A percentile compares a stretch with the other conserved stretches of the same genome.
phyloP scores from a whole-genome alignment of 345 rosid genomes.

The Eucalyptus sp. region DNA sequence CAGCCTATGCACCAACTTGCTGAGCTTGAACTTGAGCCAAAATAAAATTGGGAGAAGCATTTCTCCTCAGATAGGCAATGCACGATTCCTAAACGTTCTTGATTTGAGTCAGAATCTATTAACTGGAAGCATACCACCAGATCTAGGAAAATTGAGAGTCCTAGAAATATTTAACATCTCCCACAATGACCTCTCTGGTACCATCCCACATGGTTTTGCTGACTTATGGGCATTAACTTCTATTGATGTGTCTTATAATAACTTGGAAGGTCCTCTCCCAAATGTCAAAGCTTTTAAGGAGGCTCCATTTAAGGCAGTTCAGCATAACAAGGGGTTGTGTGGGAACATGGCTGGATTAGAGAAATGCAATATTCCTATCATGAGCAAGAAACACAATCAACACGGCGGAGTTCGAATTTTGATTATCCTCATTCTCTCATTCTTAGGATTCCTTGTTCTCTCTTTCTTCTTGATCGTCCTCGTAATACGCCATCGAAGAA shows the following conservation, averaged over 20 bases:
- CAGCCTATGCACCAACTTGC: background rate
- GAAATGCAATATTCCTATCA: background rate
- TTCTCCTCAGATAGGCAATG: background rate
- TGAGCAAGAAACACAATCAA: background rate
- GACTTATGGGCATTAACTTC: background rate
- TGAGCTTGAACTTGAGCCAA: slow-evolving; percentile 4
- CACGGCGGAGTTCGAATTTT: rapidly evolving
- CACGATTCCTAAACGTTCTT: background rate
- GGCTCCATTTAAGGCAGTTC: background rate
- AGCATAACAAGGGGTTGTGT: slow-evolving; percentile 6
- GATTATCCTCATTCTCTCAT: background rate
- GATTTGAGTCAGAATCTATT: slow-evolving; percentile 9
- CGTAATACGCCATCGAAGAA: background rate
- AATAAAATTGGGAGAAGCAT: background rate
- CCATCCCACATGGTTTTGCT: background rate
- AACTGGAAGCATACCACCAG: background rate
- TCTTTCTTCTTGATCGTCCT: background rate
- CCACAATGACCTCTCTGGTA: slow-evolving; percentile 1
- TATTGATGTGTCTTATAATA: slow-evolving; percentile 6
- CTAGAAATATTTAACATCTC: slow-evolving; percentile 3
- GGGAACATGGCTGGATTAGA: background rate
- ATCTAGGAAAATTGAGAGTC: background rate
- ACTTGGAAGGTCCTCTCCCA: background rate
- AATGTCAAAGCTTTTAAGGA: background rate
- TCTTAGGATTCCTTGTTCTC: background rate